phyloP scores from a whole-genome alignment of 257 asterid genomes.

The Solanum peruvianum region DNA sequence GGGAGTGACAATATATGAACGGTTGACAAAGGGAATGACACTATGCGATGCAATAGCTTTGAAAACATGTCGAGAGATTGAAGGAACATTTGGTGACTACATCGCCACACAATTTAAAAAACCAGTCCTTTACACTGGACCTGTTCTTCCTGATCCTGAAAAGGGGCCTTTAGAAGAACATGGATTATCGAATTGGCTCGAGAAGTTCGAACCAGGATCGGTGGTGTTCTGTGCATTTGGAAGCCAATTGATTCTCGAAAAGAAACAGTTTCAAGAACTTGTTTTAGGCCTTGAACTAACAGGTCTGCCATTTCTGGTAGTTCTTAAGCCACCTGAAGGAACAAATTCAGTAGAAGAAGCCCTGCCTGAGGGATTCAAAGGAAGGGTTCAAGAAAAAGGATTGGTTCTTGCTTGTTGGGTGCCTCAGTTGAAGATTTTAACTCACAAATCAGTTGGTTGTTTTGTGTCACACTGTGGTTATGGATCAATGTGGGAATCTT shows the following conservation, averaged over 20 bases:
- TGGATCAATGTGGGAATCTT: conserved; percentile 14
- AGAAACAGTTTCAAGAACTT: conserved; percentile 7
- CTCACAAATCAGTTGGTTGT: conserved; percentile 1
- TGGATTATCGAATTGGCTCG: not conserved
- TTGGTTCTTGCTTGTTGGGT: not conserved
- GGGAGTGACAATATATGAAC: not conserved
- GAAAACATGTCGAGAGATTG: conserved; percentile 10
- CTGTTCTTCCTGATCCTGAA: conserved; percentile 3
- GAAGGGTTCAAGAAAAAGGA: conserved; percentile 3
- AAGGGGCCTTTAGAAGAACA: not conserved
- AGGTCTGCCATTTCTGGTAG: not conserved
- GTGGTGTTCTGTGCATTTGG: conserved; percentile 17
- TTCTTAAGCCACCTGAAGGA: conserved; percentile 1
- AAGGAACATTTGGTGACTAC: conserved; percentile 14
- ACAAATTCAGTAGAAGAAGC: not conserved
- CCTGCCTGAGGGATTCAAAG: conserved; percentile 2
- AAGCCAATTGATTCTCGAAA: conserved; percentile 5
- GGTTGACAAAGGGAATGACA: not conserved
- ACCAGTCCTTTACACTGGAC: conserved; percentile 11
- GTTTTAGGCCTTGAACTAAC: conserved; percentile 6
- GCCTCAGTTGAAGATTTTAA: not conserved
- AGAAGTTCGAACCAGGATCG: not conserved
- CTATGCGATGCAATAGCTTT: conserved; percentile 6
- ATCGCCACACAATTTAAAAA: not conserved
- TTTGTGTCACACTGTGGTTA: conserved; percentile 12